Conservation (phyloP, 2,329 filamentous ascomycete genomes). For the Plenodomus biglobosus region DNA sequence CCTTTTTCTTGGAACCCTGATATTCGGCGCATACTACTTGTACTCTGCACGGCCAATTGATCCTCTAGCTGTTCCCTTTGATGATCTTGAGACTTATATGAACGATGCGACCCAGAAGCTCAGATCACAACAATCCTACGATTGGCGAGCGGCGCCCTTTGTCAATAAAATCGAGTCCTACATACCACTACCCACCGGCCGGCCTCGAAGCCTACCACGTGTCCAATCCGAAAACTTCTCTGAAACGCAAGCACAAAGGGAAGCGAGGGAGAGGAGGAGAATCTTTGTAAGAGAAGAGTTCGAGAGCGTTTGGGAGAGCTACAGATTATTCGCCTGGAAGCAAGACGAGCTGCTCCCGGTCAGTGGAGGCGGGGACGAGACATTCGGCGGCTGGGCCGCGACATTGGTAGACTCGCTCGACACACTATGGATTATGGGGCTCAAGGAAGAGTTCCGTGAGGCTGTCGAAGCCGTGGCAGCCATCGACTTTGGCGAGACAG, state of each 20-base stretch:
- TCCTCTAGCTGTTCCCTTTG: conserved; percentile 31
- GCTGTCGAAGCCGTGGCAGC: conserved; percentile 48
- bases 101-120: conserved; percentile 23
- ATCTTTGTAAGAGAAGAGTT: conserved; percentile 48
- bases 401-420: conserved; percentile 52
- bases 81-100: conserved; percentile 36
- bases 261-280: conserved; percentile 35
- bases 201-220: conserved; percentile 42
- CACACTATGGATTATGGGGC: conserved; percentile 53
- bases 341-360: conserved; percentile 51
- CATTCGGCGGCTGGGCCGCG: conserved; percentile 53
- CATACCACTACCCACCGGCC: conserved; percentile 42
- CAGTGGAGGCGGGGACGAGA: conserved; percentile 41
- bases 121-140: conserved; percentile 32
- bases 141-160: conserved; percentile 48
- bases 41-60: conserved; percentile 33
- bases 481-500: conserved; percentile 49
- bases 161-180: conserved; percentile 42
- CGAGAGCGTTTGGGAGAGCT: conserved; percentile 48
- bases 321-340: conserved; percentile 50
- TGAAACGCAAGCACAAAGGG: conserved; percentile 35
- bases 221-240: conserved; percentile 46
- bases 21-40: conserved; percentile 34
- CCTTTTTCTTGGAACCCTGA: conserved; percentile 22
- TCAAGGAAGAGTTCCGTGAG: conserved; percentile 52